Conservation (phyloP, 768 basidiomycete species). For the Clathrus columnatus region DNA sequence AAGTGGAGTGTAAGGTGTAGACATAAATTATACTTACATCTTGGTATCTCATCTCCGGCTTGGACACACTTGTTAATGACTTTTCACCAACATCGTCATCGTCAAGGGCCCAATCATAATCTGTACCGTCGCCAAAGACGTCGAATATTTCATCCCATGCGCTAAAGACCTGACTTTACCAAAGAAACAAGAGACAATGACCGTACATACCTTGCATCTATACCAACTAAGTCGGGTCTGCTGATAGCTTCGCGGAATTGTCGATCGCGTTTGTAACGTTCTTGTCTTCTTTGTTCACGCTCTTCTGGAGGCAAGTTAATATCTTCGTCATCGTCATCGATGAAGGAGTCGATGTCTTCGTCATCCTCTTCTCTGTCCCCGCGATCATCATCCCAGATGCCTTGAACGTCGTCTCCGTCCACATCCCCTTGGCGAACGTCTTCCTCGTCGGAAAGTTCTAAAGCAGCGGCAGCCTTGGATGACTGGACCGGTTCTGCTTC, state of each 20-base stretch:
- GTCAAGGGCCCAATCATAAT: slow-evolving; percentile 90
- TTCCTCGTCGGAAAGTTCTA: slow-evolving; percentile 78
- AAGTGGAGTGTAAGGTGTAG: slow-evolving; percentile 16
- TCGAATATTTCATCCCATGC: slow-evolving; percentile 95
- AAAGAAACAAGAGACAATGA: slow-evolving; percentile 4
- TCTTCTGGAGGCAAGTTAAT: slow-evolving; percentile 64
- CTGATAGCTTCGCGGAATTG: slow-evolving; percentile 60
- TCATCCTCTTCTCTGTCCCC: slow-evolving; percentile 60
- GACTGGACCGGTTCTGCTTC: slow-evolving; percentile 37
- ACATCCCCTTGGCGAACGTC: slow-evolving; percentile 31
- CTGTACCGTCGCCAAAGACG: slow-evolving; percentile 93
- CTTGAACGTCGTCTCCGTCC: slow-evolving; percentile 45
- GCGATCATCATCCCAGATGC: slow-evolving; percentile 82
- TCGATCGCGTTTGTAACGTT: slow-evolving; percentile 55
- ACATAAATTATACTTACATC: slow-evolving; percentile 74
- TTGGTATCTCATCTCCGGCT: slow-evolving; percentile 73
- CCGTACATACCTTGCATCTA: slow-evolving; percentile 67
- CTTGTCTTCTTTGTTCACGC: slow-evolving; percentile 63
- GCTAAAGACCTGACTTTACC: slow-evolving; percentile 32
- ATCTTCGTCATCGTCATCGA: slow-evolving; percentile 38
- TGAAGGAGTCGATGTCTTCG: slow-evolving; percentile 61
- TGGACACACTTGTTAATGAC: slow-evolving; percentile 32
- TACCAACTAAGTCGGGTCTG: slow-evolving; percentile 65
- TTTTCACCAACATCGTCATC: slow-evolving; percentile 62
- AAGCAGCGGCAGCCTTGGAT: slow-evolving; percentile 47